These are phyloP conservation scores for Zygoascus ofunaensis DNA, from an alignment of 805 yeast species.

Conservation along the genomic window DNA sequence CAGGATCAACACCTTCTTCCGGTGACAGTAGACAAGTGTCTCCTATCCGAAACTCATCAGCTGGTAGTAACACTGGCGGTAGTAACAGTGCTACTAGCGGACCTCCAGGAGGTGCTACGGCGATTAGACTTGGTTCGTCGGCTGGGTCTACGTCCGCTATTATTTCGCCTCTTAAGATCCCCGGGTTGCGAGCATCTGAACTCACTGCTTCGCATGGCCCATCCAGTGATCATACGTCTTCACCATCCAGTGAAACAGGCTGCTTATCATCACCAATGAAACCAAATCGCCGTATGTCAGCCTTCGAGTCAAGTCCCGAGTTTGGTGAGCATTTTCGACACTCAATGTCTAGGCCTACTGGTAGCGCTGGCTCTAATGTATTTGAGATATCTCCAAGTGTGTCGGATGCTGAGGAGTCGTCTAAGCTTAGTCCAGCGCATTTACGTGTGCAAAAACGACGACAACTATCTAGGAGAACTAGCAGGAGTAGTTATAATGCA, in stretches of 20 bases:
- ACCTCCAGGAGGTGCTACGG: background rate
- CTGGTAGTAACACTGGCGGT: constrained; percentile 2
- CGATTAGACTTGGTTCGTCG: background rate
- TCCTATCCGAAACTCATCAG: constrained; percentile 10
- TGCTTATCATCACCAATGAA: background rate
- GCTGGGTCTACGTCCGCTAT: background rate
- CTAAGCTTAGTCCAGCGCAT: constrained; percentile 34
- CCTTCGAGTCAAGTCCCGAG: constrained; percentile 19
- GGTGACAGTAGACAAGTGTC: constrained; percentile 15
- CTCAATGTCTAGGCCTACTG: background rate
- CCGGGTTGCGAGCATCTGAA: background rate
- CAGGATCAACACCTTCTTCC: constrained; percentile 23
- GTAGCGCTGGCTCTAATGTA: constrained; percentile 9
- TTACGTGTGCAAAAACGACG: constrained; percentile 39
- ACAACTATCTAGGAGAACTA: constrained; percentile 38
- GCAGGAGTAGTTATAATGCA: constrained; percentile 8
- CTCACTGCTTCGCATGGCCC: background rate
- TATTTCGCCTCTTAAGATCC: background rate
- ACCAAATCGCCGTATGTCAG: constrained; percentile 4
- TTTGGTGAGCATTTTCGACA: constrained; percentile 16
- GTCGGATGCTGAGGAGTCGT: constrained; percentile 55
- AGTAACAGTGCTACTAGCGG: background rate
- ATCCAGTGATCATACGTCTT: background rate
- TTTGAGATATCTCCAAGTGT: constrained; percentile 36
- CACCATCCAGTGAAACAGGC: background rate